Base-by-base conservation (phyloP, 768 basidiomycete genomes). In the Podaxis sp. region DNA sequence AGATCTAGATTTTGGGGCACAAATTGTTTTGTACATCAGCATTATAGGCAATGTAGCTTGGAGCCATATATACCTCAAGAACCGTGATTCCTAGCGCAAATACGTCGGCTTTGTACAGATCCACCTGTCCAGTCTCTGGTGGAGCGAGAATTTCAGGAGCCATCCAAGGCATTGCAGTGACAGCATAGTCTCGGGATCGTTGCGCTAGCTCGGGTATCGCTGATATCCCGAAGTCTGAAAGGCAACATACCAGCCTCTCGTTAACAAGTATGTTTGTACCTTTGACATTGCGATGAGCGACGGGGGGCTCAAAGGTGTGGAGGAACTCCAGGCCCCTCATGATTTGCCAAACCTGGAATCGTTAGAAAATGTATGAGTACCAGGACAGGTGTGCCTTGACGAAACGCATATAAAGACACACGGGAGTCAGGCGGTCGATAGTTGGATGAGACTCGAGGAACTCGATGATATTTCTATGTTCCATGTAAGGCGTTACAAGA, bases 141-240 rank as follows among this genome's bases (percentile, higher is more conserved):
- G 20, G 36, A 4, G n/a, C 38, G 6, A 56, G 15, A 24, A 38
- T 7, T 40, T 56, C 54, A 4, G 54, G 54, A 4, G 54, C 37
- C 54, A 41, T 56, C 54, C 54, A 56, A 22, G 54, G 54, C 36
- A 40, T 24, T 22, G 54, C 38, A 24, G 26, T 15, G 17, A 56
- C 37, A 4, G 54, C 38, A 38, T 22, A n/a, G 22, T 24, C 37
- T 24, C 54, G 38, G 13, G 54, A 38, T 22, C 22, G 22, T 40
- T 56, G 54, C 33, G 22, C 36, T 56, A 56, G 11, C 13, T 56
- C 54, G 24, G 54, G 37, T 4, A 38, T 56, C n/a, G 26, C 38
- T 36, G 54, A 56, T 20, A 56, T 20, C 10, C 54, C 54, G n/a
- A 56, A 56, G n/a, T 56, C 54, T 10, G 54, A 37, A 8, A 56